Percentiles rank a stretch among this genome's conserved stretches.
Evolutionary conservation across 257 asterid species (phyloP).

Genomic region (Petunia secreta): DNA sequence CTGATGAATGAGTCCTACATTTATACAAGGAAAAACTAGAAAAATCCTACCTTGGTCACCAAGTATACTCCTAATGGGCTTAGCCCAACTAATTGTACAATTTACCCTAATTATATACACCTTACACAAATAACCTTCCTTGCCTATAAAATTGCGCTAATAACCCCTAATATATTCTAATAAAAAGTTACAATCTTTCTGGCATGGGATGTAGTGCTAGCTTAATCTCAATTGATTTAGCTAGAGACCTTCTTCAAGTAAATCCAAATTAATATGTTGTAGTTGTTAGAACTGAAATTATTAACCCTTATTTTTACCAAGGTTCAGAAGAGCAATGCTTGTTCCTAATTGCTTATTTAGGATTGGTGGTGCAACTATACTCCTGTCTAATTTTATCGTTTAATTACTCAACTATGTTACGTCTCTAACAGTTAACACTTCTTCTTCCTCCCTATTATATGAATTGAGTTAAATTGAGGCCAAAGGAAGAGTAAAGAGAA

Average conservation of each 20-base stretch:
- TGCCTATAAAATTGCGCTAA: too few relatives aligned
- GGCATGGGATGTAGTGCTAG: slow-evolving; percentile 78
- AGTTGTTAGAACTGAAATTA: slow-evolving; percentile 56
- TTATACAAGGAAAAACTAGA: too few relatives aligned
- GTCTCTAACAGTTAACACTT: slow-evolving; percentile 36
- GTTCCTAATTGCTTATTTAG: slow-evolving; percentile 61
- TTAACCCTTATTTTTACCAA: slow-evolving; percentile 48
- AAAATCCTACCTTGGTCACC: too few relatives aligned
- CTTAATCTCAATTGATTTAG: slow-evolving; percentile 51
- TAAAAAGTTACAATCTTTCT: too few relatives aligned
- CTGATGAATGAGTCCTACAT: too few relatives aligned
- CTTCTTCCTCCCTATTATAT: slow-evolving; percentile 66
- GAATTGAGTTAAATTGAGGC: slow-evolving; percentile 55
- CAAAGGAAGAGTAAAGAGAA: slow-evolving; percentile 67
- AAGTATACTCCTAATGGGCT: too few relatives aligned
- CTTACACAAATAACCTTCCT: too few relatives aligned
- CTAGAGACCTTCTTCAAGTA: slow-evolving; percentile 53
- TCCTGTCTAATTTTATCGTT: slow-evolving; percentile 42
- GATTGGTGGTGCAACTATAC: slow-evolving; percentile 60
- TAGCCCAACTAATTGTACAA: too few relatives aligned
- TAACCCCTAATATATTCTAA: too few relatives aligned
- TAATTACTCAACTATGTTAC: too few relatives aligned
- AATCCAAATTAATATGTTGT: slow-evolving; percentile 52
- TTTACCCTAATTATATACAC: too few relatives aligned
- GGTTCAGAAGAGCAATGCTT: slow-evolving; percentile 59